These are phyloP conservation scores for Cryptococcus deneoformans DNA, from an alignment of 1,284 basidiomycete species.

Conservation along the genomic window DNA sequence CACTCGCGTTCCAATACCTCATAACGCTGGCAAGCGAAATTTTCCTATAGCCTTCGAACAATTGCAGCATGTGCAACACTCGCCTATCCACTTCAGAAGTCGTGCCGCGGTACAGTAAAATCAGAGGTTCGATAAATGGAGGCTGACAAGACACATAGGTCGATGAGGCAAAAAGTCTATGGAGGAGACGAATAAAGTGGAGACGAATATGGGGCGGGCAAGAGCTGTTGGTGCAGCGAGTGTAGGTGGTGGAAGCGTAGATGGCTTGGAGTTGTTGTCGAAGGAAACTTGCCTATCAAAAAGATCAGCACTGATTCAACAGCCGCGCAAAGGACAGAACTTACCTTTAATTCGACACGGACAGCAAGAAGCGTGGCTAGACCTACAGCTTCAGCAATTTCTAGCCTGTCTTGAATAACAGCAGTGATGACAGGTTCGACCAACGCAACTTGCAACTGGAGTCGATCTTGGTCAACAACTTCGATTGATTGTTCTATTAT, in stretches of 20 bases:
- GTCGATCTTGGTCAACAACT: background rate
- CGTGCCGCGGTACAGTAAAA: slow-evolving; percentile 70
- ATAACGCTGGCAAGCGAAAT: slow-evolving; percentile 63
- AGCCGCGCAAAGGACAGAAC: slow-evolving; percentile 7
- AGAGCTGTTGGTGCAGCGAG: slow-evolving; percentile 54
- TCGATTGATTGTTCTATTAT: slow-evolving; percentile 7
- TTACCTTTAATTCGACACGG: slow-evolving; percentile 49
- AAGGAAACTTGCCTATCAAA: slow-evolving; percentile 37
- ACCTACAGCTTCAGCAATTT: slow-evolving; percentile 52
- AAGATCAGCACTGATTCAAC: background rate
- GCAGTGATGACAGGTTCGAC: slow-evolving; percentile 72
- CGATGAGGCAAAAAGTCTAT: slow-evolving; percentile 67
- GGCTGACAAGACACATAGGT: slow-evolving; percentile 73
- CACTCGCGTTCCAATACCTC: slow-evolving; percentile 57
- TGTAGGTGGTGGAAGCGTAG: slow-evolving; percentile 52
- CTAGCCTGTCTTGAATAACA: slow-evolving; percentile 61
- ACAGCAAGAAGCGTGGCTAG: slow-evolving; percentile 55
- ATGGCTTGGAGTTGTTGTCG: slow-evolving; percentile 39
- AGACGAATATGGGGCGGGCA: slow-evolving; percentile 59
- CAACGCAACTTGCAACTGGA: slow-evolving; percentile 44
- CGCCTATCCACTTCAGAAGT: slow-evolving; percentile 61
- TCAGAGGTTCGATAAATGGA: slow-evolving; percentile 71
- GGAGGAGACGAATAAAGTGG: slow-evolving; percentile 58
- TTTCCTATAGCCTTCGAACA: slow-evolving; percentile 73
- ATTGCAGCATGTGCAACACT: slow-evolving; percentile 68